Conservation (phyloP, 306 rosid species). For the Prunus mira region DNA sequence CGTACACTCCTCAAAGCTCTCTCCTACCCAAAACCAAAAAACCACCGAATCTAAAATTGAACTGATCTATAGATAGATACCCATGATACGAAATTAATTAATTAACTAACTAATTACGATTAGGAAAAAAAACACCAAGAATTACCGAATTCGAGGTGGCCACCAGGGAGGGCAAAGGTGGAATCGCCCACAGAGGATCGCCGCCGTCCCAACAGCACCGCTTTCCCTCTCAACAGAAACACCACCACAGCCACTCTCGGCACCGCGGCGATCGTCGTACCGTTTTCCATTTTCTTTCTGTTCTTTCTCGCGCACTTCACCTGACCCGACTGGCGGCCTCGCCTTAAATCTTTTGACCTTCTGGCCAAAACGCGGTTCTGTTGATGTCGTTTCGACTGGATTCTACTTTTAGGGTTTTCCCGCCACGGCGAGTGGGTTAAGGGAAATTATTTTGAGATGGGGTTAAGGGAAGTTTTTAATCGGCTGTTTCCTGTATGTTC, state of each 20-base stretch:
- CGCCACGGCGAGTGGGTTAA: not conserved
- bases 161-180: constrained; percentile 32
- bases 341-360: not conserved
- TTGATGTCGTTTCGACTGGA: not conserved
- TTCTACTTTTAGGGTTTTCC: not conserved
- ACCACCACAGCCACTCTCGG: constrained; percentile 62
- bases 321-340: not conserved
- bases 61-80: not conserved
- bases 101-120: not conserved
- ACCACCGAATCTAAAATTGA: not conserved
- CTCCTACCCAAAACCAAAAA: constrained; percentile 31
- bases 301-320: no score
- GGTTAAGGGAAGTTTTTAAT: no score
- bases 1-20: constrained; percentile 73
- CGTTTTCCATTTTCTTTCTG: constrained; percentile 30
- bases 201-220: constrained; percentile 25
- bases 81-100: not conserved
- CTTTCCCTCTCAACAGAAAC: constrained; percentile 32
- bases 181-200: constrained; percentile 26
- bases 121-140: not conserved
- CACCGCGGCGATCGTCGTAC: not conserved
- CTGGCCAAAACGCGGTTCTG: not conserved
- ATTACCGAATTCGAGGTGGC: constrained; percentile 36
- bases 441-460: not conserved
- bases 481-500: no score